These are phyloP conservation scores for Cordyceps pruinosa DNA, from an alignment of 2,329 filamentous ascomycete species.

Conservation along the genomic window DNA sequence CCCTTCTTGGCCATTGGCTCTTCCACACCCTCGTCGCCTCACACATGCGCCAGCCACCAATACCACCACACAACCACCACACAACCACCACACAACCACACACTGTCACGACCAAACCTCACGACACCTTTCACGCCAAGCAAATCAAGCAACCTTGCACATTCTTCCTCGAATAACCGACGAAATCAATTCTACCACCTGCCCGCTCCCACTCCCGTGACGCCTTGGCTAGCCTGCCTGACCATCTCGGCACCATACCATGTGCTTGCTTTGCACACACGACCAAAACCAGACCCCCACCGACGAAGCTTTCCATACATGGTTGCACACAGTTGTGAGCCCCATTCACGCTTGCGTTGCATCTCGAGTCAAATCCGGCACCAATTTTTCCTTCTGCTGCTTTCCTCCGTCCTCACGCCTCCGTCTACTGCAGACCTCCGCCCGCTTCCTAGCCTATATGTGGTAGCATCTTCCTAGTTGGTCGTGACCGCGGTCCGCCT, in stretches of 20 bases:
- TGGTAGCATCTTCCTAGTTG: neutral
- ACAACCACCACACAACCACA: neutral
- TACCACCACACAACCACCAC: neutral
- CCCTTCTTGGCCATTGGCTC: neutral
- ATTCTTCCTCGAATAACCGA: neutral
- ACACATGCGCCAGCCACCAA: constrained; percentile 2
- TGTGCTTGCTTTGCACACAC: neutral
- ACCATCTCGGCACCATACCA: too few species aligned
- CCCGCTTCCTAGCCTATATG: neutral
- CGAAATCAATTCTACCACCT: neutral
- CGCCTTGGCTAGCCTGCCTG: too few species aligned
- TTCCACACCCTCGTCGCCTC: neutral
- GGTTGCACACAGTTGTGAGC: neutral
- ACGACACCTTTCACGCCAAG: neutral
- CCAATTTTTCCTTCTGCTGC: neutral
- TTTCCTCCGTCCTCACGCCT: neutral
- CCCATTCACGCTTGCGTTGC: neutral
- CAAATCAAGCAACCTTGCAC: neutral
- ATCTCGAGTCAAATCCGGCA: neutral
- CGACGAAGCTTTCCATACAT: too few species aligned
- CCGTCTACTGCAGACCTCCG: neutral
- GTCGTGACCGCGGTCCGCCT: neutral
- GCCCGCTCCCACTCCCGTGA: too few species aligned
- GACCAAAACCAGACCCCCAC: neutral
- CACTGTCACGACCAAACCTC: neutral